Evolutionary conservation across 192 early-diverging fungal genomes (phyloP).

Genomic region (Podila horticola): DNA sequence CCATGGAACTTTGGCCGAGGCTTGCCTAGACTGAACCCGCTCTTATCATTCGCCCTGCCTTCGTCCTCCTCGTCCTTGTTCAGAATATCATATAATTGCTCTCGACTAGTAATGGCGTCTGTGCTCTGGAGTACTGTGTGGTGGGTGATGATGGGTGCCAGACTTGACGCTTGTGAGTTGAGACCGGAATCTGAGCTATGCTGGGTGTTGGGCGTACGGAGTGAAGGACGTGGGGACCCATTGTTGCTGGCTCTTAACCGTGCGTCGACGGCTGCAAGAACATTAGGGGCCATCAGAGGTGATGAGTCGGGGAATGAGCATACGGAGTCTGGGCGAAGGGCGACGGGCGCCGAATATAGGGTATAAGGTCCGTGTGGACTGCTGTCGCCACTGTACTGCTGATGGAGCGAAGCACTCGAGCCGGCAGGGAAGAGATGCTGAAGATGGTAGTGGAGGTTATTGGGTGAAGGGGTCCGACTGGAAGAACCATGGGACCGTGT

Average conservation of each 20-base stretch:
- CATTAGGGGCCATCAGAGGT: conserved; percentile 38
- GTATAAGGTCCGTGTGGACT: background rate
- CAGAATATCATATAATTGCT: conserved; percentile 28
- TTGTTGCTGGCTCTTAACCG: conserved; percentile 8
- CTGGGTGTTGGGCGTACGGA: background rate
- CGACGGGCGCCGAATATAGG: conserved; percentile 3
- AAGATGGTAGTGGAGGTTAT: background rate
- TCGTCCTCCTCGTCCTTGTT: conserved; percentile 36
- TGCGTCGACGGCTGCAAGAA: conserved; percentile 41
- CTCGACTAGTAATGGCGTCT: conserved; percentile 15
- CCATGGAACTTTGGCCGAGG: conserved; percentile 20
- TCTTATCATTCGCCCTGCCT: background rate
- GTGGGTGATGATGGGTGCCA: conserved; percentile 17
- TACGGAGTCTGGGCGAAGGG: conserved; percentile 26
- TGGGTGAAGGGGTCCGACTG: conserved; percentile 17
- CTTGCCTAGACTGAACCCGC: background rate
- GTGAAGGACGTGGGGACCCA: background rate
- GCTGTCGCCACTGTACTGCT: background rate
- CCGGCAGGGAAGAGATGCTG: background rate
- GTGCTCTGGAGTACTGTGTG: conserved; percentile 17
- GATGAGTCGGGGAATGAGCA: conserved; percentile 27
- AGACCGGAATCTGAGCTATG: background rate
- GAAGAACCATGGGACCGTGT: background rate
- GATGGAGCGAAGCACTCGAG: conserved; percentile 1
- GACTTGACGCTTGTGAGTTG: conserved; percentile 5